Evolutionary conservation across 1,284 basidiomycete species (phyloP).

Genomic region (Lignosus rhinocerotis): DNA sequence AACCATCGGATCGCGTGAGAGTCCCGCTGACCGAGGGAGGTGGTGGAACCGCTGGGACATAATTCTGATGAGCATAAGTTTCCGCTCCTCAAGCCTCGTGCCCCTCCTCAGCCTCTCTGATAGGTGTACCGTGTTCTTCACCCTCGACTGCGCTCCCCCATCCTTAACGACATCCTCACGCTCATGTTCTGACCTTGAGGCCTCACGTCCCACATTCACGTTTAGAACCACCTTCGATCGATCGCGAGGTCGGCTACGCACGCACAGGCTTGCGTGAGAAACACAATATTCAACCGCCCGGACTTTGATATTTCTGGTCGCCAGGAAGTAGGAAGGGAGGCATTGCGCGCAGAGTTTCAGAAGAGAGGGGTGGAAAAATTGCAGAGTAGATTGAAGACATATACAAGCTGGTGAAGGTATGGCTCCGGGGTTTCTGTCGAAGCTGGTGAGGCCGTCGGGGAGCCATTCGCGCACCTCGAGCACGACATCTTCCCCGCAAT

Average conservation of each 20-base stretch:
- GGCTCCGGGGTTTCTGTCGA: slow-evolving; percentile 40
- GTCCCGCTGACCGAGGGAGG: too few relatives aligned
- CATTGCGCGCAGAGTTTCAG: neutral
- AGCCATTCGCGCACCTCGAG: slow-evolving; percentile 24
- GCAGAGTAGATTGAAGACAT: neutral
- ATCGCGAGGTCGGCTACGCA: neutral
- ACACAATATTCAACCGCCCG: too few relatives aligned
- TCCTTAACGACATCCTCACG: neutral
- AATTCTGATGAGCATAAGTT: neutral
- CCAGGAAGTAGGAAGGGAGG: too few relatives aligned
- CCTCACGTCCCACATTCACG: neutral
- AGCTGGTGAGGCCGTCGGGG: slow-evolving; percentile 34
- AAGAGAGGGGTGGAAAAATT: neutral
- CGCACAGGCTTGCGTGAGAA: too few relatives aligned
- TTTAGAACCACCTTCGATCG: neutral
- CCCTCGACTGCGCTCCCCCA: too few relatives aligned
- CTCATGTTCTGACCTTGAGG: neutral
- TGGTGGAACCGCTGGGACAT: too few relatives aligned
- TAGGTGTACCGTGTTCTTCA: too few relatives aligned
- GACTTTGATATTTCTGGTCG: too few relatives aligned
- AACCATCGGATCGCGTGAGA: too few relatives aligned
- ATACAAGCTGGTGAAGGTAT: slow-evolving; percentile 18
- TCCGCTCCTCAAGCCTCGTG: neutral
- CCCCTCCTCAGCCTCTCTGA: neutral
- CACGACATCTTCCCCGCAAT: slow-evolving; percentile 26